Percentiles rank a stretch among this genome's conserved stretches.
phyloP scores from a whole-genome alignment of 2,329 filamentous ascomycete genomes.

The Xylaria sp. region DNA sequence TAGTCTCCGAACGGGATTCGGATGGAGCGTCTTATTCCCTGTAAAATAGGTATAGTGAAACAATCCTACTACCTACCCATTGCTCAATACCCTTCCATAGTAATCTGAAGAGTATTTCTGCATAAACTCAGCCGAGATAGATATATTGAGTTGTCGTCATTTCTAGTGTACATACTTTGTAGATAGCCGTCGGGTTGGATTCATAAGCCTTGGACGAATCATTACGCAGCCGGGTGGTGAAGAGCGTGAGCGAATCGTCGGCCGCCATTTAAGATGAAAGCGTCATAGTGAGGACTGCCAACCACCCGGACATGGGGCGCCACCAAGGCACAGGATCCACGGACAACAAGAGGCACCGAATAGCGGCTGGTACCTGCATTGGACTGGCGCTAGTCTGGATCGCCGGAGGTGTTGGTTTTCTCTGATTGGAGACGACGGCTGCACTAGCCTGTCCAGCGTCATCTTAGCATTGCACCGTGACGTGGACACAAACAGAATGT shows the following conservation, averaged over 20 bases:
- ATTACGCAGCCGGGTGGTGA: slow-evolving; percentile 18
- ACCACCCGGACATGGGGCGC: slow-evolving; percentile 26
- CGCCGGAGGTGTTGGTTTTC: slow-evolving; percentile 11
- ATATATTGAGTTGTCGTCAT: slow-evolving; percentile 24
- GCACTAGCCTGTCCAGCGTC: slow-evolving; percentile 9
- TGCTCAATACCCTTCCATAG: background rate
- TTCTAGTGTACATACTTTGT: background rate
- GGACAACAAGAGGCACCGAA: slow-evolving; percentile 21
- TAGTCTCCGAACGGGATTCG: background rate
- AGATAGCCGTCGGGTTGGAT: background rate
- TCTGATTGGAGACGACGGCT: slow-evolving; percentile 17
- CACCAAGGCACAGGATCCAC: slow-evolving; percentile 29
- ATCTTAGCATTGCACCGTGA: slow-evolving; percentile 29
- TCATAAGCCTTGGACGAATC: slow-evolving; percentile 13
- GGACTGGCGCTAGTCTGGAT: slow-evolving; percentile 27
- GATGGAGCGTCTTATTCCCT: background rate
- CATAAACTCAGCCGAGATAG: background rate
- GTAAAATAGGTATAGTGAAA: background rate
- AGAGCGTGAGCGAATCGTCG: slow-evolving; percentile 23
- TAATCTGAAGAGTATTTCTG: background rate
- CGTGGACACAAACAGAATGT: slow-evolving; percentile 27
- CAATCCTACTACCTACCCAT: background rate
- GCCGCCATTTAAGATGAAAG: slow-evolving; percentile 16
- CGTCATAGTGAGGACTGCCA: slow-evolving; percentile 31
- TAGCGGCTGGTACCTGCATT: slow-evolving; percentile 47